Conservation (phyloP, 352 stramenopile species). For the Pythium phragmiticola region DNA sequence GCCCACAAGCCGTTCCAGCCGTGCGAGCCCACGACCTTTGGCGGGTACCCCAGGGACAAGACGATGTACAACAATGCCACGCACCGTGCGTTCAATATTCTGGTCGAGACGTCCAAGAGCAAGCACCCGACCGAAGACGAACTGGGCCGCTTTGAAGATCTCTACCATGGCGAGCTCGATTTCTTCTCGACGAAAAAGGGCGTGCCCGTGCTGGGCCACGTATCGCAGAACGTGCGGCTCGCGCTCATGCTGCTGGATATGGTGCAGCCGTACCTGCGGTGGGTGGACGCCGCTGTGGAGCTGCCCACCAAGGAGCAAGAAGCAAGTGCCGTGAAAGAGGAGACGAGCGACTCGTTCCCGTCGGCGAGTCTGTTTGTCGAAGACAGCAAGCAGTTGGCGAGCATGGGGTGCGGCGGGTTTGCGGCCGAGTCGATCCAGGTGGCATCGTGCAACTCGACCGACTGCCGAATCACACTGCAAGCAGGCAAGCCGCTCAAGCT, state of each 20-base stretch:
- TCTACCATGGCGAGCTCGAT: slow-evolving; percentile 70
- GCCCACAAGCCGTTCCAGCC: slow-evolving; percentile 51
- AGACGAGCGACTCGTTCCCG: slow-evolving; percentile 33
- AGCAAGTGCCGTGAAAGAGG: neutral
- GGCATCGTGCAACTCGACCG: slow-evolving; percentile 41
- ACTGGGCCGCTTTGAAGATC: slow-evolving; percentile 72
- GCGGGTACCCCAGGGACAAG: slow-evolving; percentile 88
- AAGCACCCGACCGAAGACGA: slow-evolving; percentile 77
- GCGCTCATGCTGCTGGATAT: slow-evolving; percentile 94
- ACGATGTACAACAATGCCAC: slow-evolving; percentile 93
- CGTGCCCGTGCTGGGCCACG: slow-evolving; percentile 77
- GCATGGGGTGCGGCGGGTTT: slow-evolving; percentile 51
- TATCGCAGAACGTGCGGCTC: slow-evolving; percentile 95
- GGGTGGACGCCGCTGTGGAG: slow-evolving; percentile 40
- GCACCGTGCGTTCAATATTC: slow-evolving; percentile 94
- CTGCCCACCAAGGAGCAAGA: slow-evolving; percentile 3
- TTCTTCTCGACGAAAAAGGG: slow-evolving; percentile 39
- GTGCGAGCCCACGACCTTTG: slow-evolving; percentile 88
- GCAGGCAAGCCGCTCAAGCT: slow-evolving; percentile 43
- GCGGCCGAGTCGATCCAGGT: slow-evolving; percentile 41
- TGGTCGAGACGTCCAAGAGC: slow-evolving; percentile 94
- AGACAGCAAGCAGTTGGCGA: slow-evolving; percentile 36
- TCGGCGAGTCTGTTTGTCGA: slow-evolving; percentile 47
- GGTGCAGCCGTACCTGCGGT: slow-evolving; percentile 92
- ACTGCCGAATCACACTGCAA: slow-evolving; percentile 35